Base-by-base conservation (phyloP, 495 filamentous ascomycete genomes). In the Immersiella caudata region DNA sequence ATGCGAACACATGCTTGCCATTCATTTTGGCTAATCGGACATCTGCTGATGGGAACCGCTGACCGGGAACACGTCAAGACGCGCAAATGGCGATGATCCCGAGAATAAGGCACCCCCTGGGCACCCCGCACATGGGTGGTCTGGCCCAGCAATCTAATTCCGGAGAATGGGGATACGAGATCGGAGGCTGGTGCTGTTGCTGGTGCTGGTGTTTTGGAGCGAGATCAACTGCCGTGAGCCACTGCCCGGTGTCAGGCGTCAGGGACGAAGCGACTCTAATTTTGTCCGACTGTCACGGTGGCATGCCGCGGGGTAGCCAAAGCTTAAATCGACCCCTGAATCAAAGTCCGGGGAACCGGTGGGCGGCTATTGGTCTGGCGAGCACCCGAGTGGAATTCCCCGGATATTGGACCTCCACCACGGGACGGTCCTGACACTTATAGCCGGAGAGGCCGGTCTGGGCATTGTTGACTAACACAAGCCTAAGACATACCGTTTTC, bases 271-370 rank as follows among this genome's bases (percentile, higher is more conserved):
- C 16, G 40, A 46, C 40, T 46, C 40, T 46, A 18, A 46, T 46
- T 46, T 14, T 46, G 40, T 46, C 40, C 40, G 40, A 46, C 40
- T 46, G 40, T 46, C 40, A 46, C 40, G 40, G 40, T 46, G 40
- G 11, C 40, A 46, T 46, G 40, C 40, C 40, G 40, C 40, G 40
- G 40, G 40, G 40, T 46, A 46, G 40, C 40, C 29, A 46, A 46
- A 46, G 40, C 40, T 46, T 46, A 46, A 46, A 46, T 46, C 40
- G 40, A 46, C 40, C 40, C 40, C 40, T 46, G 40, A 46, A 46
- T 46, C 16, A 14, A 18, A 46, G 40, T 46, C 40, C 16, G 40
- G 40, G 40, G 40, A 46, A 46, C 11, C 40, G 40, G 5, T 12
- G 9, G 5, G 11, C 9, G 5, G 40, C 2, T 12, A 46, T 46